Conservation (phyloP, 352 stramenopile genomes). For the Phytopythium sindhum region DNA sequence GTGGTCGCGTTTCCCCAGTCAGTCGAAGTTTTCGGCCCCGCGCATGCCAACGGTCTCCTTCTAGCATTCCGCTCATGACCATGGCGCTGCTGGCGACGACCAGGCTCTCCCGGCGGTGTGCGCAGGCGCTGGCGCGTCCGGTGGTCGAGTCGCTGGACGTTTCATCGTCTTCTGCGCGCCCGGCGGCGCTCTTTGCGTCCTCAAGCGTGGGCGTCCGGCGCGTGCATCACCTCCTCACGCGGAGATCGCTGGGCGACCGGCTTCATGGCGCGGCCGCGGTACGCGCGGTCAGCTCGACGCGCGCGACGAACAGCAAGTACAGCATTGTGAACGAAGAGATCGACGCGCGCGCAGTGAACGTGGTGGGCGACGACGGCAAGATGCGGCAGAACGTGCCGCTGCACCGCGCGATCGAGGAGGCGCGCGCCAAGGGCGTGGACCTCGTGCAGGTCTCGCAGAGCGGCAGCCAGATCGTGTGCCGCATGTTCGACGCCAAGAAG, state of each 20-base stretch:
- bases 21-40: background rate
- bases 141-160: background rate
- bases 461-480: constrained; percentile 40
- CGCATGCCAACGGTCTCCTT: background rate
- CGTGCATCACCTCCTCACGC: background rate
- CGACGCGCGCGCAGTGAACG: constrained; percentile 39
- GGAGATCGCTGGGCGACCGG: background rate
- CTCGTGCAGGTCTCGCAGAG: constrained; percentile 67
- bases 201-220: background rate
- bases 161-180: background rate
- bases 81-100: constrained; percentile 8
- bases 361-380: constrained; percentile 50
- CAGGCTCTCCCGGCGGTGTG: constrained; percentile 7
- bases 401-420: constrained; percentile 48
- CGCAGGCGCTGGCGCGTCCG: background rate
- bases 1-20: background rate
- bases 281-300: constrained; percentile 22
- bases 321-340: constrained; percentile 66
- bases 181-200: background rate
- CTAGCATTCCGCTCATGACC: background rate
- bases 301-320: constrained; percentile 38
- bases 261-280: background rate
- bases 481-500: constrained; percentile 78
- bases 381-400: constrained; percentile 53
- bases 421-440: constrained; percentile 44